Evolutionary conservation across 495 filamentous ascomycete species (phyloP).

Genomic region (Evernia prunastri): DNA sequence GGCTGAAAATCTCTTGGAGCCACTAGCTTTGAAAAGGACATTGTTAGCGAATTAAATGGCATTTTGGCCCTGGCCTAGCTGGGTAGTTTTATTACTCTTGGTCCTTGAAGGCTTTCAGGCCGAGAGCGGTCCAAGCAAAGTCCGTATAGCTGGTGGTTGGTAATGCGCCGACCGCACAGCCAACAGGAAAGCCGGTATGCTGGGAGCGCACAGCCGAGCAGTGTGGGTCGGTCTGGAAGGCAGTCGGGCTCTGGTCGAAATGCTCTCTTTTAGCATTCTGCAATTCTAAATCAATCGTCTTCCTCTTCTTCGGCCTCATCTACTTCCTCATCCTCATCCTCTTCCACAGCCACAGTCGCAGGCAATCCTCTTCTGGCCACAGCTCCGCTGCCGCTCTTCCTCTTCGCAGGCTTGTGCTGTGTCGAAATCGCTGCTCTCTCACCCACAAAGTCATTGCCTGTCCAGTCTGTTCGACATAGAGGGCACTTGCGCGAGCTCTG

Average conservation of each 20-base stretch:
- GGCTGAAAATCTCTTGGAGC: constrained; percentile 10
- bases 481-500: constrained; percentile 62
- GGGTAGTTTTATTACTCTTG: not conserved
- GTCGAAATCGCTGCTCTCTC: constrained; percentile 57
- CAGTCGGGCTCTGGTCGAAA: not conserved
- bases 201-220: not conserved
- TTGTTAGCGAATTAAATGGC: constrained; percentile 1
- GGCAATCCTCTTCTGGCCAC: constrained; percentile 21
- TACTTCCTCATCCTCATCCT: constrained; percentile 25
- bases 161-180: not conserved
- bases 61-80: not conserved
- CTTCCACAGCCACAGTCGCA: constrained; percentile 28
- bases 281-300: constrained; percentile 8
- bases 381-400: constrained; percentile 31
- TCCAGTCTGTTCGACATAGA: constrained; percentile 65
- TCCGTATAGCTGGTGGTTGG: not conserved
- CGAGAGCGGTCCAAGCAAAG: not conserved
- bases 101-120: not conserved
- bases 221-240: not conserved
- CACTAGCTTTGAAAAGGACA: constrained; percentile 4
- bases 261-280: not conserved
- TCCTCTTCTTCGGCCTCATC: constrained; percentile 16
- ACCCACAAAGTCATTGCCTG: constrained; percentile 68
- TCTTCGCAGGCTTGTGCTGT: constrained; percentile 27
- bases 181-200: not conserved